Evolutionary conservation across 352 stramenopile species (phyloP), one percentile per base, ranked within the genome.

Genomic region (Pythium rhizo-oryzae): DNA sequence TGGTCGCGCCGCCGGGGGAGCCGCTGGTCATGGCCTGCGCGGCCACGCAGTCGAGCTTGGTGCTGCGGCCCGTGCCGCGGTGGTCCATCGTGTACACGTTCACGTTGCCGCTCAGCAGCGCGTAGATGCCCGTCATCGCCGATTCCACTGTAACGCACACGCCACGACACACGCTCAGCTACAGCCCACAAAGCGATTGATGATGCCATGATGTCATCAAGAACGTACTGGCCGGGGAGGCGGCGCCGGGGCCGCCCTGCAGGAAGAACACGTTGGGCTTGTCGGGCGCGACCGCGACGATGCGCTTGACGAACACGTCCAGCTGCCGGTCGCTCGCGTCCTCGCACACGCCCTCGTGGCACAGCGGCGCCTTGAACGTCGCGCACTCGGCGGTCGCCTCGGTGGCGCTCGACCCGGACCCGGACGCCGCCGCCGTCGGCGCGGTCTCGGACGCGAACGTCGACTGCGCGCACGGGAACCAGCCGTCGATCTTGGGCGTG

Each of bases 51-150:
- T 78, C 64, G 19, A 89, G 67, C 37, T 75, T 73, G 21, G 51
- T 62, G 55, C 77, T 85, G 15, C 80, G 74, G 2, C 74, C 80
- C 7, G 80, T 86, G 30, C 80, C 80, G 18, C 78, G 80, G 50
- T 89, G 80, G 62, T 86, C 80, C 62, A 89, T 70, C 18, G 80
- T 86, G 75, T 91, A 91, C 28, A 89, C 73, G 54, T 78, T 79
- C 18, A 85, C 59, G 1, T 74, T 75, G 12, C 47, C 59, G n/a
- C 77, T 72, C 7, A 78, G 49, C 7, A 78, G 24, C 8, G 49
- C 16, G 69, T 82, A 84, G 3, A 90, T 63, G 18, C 64, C 35
- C 23, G 73, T 56, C 77, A 90, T 84, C 2, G 60, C 60, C 50
- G 60, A 67, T 24, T 67, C 60, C 60, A 67, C 60, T 67, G 43